These are phyloP conservation scores for Cenchrus americanus DNA, from an alignment of 176 grass and related monocot genomes.

Conservation along the genomic window DNA sequence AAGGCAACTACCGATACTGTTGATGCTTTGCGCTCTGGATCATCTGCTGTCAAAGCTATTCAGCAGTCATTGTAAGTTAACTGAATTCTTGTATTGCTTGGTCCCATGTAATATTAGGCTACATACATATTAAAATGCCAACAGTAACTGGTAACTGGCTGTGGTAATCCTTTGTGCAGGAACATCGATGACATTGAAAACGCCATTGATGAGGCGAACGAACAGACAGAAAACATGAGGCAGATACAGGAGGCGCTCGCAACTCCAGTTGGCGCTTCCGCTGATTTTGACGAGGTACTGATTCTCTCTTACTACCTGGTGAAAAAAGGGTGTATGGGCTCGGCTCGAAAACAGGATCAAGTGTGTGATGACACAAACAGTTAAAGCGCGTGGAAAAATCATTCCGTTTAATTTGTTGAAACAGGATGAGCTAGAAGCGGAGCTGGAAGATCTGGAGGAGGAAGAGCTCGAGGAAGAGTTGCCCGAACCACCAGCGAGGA, in stretches of 20 bases:
- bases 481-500: constrained; percentile 33
- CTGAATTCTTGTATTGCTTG: neutral
- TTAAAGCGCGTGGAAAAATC: no score
- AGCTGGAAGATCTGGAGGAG: constrained; percentile 70
- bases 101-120: neutral
- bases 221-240: constrained; percentile 66
- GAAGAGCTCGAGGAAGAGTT: constrained; percentile 48
- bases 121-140: neutral
- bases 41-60: constrained; percentile 78
- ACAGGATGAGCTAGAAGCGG: constrained; percentile 69
- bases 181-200: constrained; percentile 74
- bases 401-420: neutral
- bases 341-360: no score
- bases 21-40: constrained; percentile 71
- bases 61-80: constrained; percentile 60
- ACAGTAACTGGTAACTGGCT: neutral
- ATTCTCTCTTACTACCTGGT: neutral
- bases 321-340: neutral
- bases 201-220: constrained; percentile 50
- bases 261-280: constrained; percentile 49
- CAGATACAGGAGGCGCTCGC: constrained; percentile 67
- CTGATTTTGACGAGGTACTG: constrained; percentile 68
- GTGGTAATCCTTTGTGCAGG: constrained; percentile 29
- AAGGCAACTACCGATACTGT: constrained; percentile 78
- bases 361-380: no score